Evolutionary conservation across 805 yeast genomes (phyloP).

Genomic region (Scheffersomyces amazonensis): DNA sequence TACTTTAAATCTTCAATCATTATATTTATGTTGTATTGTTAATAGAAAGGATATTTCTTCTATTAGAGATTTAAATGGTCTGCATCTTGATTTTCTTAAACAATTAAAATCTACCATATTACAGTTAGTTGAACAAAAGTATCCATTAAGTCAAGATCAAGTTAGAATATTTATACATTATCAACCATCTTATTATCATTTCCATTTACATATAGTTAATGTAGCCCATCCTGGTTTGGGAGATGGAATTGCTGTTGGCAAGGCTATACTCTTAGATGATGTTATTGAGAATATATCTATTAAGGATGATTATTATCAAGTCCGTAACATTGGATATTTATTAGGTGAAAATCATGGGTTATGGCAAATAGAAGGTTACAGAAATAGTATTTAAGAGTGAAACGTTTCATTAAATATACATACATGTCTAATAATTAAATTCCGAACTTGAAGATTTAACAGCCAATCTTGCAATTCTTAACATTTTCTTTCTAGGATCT

Average conservation of each 20-base stretch:
- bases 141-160: slow-evolving; percentile 48
- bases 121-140: slow-evolving; percentile 37
- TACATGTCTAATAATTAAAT: slow-evolving; percentile 52
- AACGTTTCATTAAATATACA: slow-evolving; percentile 1
- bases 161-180: slow-evolving; percentile 83
- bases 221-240: slow-evolving; percentile 66
- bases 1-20: slow-evolving; percentile 58
- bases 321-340: slow-evolving; percentile 59
- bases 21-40: slow-evolving; percentile 78
- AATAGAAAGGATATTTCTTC: slow-evolving; percentile 66
- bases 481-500: slow-evolving; percentile 70
- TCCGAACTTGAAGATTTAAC: slow-evolving; percentile 65
- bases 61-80: slow-evolving; percentile 64
- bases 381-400: slow-evolving; percentile 7
- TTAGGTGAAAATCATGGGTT: slow-evolving; percentile 77
- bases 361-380: slow-evolving; percentile 45
- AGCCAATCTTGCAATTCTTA: slow-evolving; percentile 69
- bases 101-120: slow-evolving; percentile 44
- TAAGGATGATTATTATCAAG: slow-evolving; percentile 56
- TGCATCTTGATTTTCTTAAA: slow-evolving; percentile 59
- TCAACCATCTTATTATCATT: slow-evolving; percentile 94
- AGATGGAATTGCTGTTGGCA: slow-evolving; percentile 68
- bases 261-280: slow-evolving; percentile 78
- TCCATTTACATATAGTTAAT: slow-evolving; percentile 88
- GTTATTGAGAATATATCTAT: slow-evolving; percentile 67